Conservation (phyloP, 305 asterid species). For the Fraxinus angustifolia region DNA sequence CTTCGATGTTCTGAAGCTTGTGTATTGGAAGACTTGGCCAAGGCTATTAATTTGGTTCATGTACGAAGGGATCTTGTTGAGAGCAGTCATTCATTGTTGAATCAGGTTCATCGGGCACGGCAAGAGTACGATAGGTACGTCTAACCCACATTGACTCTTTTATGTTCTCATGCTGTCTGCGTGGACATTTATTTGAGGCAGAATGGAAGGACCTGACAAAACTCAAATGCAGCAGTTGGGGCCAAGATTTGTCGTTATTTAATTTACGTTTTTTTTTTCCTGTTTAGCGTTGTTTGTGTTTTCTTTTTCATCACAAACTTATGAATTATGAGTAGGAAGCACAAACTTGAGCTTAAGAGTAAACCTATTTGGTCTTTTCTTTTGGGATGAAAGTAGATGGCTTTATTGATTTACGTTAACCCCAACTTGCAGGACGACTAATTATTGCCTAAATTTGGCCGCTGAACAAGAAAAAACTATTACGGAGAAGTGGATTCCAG, state of each 20-base stretch:
- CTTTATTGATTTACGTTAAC: constrained; percentile 3
- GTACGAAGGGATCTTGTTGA: constrained; percentile 83
- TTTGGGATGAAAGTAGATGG: background rate
- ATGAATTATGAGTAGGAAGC: constrained; percentile 8
- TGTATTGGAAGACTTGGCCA: constrained; percentile 83
- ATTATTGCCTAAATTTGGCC: constrained; percentile 74
- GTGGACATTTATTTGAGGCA: constrained; percentile 15
- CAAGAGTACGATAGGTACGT: constrained; percentile 86
- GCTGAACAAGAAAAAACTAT: constrained; percentile 84
- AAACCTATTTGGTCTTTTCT: background rate
- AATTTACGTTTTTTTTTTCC: background rate
- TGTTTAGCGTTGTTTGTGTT: background rate
- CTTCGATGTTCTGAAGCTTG: constrained; percentile 95
- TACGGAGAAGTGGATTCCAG: constrained; percentile 80
- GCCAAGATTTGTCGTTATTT: constrained; percentile 1
- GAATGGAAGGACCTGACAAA: background rate
- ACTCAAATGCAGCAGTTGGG: background rate
- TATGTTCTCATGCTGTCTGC: constrained; percentile 5
- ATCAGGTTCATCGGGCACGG: constrained; percentile 81
- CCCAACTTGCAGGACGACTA: constrained; percentile 69
- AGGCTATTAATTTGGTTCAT: constrained; percentile 84
- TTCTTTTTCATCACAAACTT: background rate
- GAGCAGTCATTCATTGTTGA: constrained; percentile 84
- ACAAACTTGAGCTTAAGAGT: background rate
- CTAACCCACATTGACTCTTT: constrained; percentile 4